Base-by-base conservation (phyloP, 2,329 filamentous ascomycete species). In the Didymella pinodella region DNA sequence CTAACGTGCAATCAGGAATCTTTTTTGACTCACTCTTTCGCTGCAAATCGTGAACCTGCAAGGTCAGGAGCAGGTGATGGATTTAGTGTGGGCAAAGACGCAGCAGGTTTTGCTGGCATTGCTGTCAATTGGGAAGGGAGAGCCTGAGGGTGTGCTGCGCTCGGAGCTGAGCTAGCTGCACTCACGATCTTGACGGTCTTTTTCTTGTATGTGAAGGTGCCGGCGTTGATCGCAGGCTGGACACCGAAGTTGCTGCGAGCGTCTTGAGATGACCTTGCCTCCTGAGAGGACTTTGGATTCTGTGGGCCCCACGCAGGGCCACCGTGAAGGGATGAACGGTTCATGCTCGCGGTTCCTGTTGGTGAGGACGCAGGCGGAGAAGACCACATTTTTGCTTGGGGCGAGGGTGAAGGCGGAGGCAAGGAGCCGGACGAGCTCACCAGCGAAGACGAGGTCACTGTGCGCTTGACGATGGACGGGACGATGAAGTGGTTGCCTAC, bases 121-220 rank as follows among this genome's bases (percentile, higher is more conserved):
- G 48, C 29, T 12, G 41, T 14, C 11, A 22, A 40, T 31, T 51
- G 12, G 28, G 31, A n/a, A 12, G 31, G 7, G 20, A 32, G 20
- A 28, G 41, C 36, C 12, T 18, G 7, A 8, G 25, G 14, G 4
- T 14, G 43, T 20, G 48, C 22, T 7, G 46, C 31, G 16, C 11
- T 22, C 32, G 31, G 44, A n/a, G 29, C 20, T 46, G 68, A 36
- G 3, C 47, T 47, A 32, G 67, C 65, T 31, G 65, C 54, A 16
- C 66, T 41, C 7, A 71, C 67, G 1, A 75, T 65, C 59, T 69
- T 72, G 53, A 74, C 69, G 0, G 68, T 63, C 0, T 58, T 54
- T 59, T 73, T 76, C 59, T 74, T 74, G n/a, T 74, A 58, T 49
- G 63, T 71, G 36, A 74, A 44, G 5, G 47, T 62, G 22, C 62